phyloP scores from a whole-genome alignment of 352 stramenopile genomes.

The Globisporangium heterothallicum region DNA sequence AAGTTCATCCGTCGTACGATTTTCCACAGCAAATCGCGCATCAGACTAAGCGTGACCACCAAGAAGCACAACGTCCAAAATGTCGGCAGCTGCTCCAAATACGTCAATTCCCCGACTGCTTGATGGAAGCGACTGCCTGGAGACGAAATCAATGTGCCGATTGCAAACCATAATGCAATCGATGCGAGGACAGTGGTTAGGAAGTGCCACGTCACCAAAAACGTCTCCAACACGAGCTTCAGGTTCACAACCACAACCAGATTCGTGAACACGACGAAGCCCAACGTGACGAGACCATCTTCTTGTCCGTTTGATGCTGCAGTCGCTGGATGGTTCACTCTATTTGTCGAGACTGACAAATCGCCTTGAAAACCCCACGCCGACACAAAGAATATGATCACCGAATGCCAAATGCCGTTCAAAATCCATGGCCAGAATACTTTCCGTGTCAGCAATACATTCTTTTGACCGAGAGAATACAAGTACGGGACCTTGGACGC shows the following conservation, averaged over 20 bases:
- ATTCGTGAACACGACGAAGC: slow-evolving; percentile 79
- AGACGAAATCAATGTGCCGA: slow-evolving; percentile 53
- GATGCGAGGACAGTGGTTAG: slow-evolving; percentile 45
- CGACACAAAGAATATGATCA: slow-evolving; percentile 82
- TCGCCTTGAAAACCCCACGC: slow-evolving; percentile 51
- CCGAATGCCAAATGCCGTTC: slow-evolving; percentile 76
- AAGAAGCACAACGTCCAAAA: slow-evolving; percentile 62
- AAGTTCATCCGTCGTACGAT: slow-evolving; percentile 54
- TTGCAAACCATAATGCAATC: slow-evolving; percentile 58
- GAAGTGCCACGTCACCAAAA: slow-evolving; percentile 72
- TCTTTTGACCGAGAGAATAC: slow-evolving; percentile 65
- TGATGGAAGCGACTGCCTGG: slow-evolving; percentile 47
- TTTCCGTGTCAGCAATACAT: slow-evolving; percentile 42
- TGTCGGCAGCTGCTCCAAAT: slow-evolving; percentile 44
- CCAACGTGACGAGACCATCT: slow-evolving; percentile 55
- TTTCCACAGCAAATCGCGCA: slow-evolving; percentile 75
- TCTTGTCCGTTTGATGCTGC: slow-evolving; percentile 36
- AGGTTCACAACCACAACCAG: slow-evolving; percentile 74
- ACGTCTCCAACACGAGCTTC: slow-evolving; percentile 71
- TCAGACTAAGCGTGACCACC: slow-evolving; percentile 50
- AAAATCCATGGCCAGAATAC: slow-evolving; percentile 85
- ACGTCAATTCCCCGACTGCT: slow-evolving; percentile 63
- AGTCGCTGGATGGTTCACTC: slow-evolving; percentile 25
- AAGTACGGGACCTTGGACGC: slow-evolving; percentile 59
- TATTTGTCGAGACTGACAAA: slow-evolving; percentile 18